Evolutionary conservation across 73 alveolate species (phyloP).

Genomic region (Blepharisma japonicum): DNA sequence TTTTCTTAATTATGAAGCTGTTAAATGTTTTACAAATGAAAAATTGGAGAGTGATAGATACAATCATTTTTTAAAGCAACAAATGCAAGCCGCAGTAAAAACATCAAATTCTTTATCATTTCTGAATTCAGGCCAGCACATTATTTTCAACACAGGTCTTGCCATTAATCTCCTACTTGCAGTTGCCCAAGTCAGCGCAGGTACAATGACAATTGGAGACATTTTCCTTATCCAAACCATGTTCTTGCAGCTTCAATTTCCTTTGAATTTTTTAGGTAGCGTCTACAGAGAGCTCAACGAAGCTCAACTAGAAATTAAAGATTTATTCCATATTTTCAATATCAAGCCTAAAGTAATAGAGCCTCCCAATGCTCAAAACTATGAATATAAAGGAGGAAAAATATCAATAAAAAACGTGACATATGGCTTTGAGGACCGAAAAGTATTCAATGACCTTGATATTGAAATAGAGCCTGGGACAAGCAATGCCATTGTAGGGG

Average conservation of each 20-base stretch:
- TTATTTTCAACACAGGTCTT: slow-evolving; percentile 62
- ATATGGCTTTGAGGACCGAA: slow-evolving; percentile 39
- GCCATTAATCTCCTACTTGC: slow-evolving; percentile 73
- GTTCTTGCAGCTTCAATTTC: slow-evolving; percentile 58
- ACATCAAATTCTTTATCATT: slow-evolving; percentile 55
- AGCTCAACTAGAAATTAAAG: slow-evolving; percentile 75
- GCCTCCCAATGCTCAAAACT: slow-evolving; percentile 65
- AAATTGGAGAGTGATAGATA: slow-evolving; percentile 61
- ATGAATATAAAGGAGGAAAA: slow-evolving; percentile 59
- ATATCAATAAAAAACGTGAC: slow-evolving; percentile 57
- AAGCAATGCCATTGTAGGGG: slow-evolving; percentile 82
- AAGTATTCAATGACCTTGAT: slow-evolving; percentile 50
- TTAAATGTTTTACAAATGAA: slow-evolving; percentile 75
- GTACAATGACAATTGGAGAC: slow-evolving; percentile 84
- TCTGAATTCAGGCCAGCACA: slow-evolving; percentile 64
- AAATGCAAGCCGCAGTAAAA: slow-evolving; percentile 36
- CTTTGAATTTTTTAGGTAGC: slow-evolving; percentile 74
- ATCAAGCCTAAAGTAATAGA: slow-evolving; percentile 56
- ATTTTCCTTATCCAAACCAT: slow-evolving; percentile 76
- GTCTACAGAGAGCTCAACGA: slow-evolving; percentile 75
- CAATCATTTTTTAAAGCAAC: slow-evolving; percentile 42
- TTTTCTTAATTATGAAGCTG: slow-evolving; percentile 73
- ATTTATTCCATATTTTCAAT: slow-evolving; percentile 55
- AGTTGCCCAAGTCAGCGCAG: slow-evolving; percentile 59
- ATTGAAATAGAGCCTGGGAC: slow-evolving; percentile 57